phyloP scores from a whole-genome alignment of 1,284 basidiomycete genomes.

The Meripilus lineatus region DNA sequence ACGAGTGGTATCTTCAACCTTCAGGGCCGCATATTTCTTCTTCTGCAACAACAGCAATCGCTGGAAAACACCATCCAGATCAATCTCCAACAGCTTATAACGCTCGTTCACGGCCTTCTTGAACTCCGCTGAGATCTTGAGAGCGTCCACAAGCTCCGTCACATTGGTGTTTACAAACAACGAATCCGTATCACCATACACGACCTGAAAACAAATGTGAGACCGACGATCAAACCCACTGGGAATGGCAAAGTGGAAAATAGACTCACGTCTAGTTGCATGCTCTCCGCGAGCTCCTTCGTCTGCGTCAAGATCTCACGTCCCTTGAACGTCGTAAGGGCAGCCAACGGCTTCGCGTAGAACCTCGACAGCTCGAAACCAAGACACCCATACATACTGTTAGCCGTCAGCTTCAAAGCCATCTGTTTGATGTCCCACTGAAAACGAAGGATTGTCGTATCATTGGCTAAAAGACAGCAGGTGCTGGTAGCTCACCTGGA shows the following conservation, averaged over 20 bases:
- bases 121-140: constrained; percentile 90
- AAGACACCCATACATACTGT: constrained; percentile 99
- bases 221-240: constrained; percentile 1
- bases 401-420: constrained; percentile 96
- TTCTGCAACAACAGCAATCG: constrained; percentile 93
- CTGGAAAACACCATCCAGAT: constrained; percentile 93
- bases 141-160: constrained; percentile 81
- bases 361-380: constrained; percentile 97
- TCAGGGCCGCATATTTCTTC: constrained; percentile 99
- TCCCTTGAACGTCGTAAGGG: constrained; percentile 96
- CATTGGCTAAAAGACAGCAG: background rate
- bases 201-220: constrained; percentile 54
- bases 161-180: constrained; percentile 98
- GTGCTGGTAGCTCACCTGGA: constrained; percentile 63
- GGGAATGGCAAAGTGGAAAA: constrained; percentile 5
- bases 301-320: constrained; percentile 96
- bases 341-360: constrained; percentile 94
- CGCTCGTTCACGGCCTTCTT: constrained; percentile 96
- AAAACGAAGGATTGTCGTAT: background rate
- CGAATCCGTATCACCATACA: constrained; percentile 99
- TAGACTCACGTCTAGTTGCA: constrained; percentile 77
- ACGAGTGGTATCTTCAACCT: constrained; percentile 77
- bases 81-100: constrained; percentile 95
- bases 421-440: constrained; percentile 97
- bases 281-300: constrained; percentile 85